Evolutionary conservation across 1,284 basidiomycete genomes (phyloP), one percentile per base, ranked within the genome.

Genomic region (Phenoliferia sp.): DNA sequence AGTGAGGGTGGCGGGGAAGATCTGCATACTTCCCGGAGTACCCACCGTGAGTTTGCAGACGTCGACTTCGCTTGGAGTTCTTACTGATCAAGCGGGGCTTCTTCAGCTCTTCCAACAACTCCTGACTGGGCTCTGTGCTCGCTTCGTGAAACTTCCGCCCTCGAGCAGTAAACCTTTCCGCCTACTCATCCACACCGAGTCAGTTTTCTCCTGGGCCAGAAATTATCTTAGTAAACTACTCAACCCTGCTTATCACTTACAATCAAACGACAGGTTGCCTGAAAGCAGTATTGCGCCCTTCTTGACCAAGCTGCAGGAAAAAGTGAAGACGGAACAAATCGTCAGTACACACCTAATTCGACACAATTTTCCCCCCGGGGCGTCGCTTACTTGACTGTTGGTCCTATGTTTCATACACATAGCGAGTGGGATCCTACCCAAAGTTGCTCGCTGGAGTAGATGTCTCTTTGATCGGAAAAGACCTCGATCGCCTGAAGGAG

Each of bases 211-310:
- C 26, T 29, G 39, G n/a, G n/a, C 36, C 52, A 44, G 39, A 15
- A 44, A 12, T 22, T 15, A 44, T 22, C 39, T 44, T 15, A 22
- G 28, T 10, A n/a, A 31, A 44, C 58, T 33, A 59, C 39, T 56
- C 19, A 31, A 16, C 31, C 26, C 3, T 57, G 9, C 32, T 4
- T 54, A n/a, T 12, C 4, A 31, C 33, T 31, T 16, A n/a, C n/a
- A n/a, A n/a, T 57, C 10, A 31, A 31, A 17, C 16, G 31, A 22
- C 1, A 92, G 90, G 34, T 82, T 87, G 52, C 87, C 90, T 0
- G 94, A 97, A 81, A 92, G 89, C 2, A 86, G 86, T 67, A 96
- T 97, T 66, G 90, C 92, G 2, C 93, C 94, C 0, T 95, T 88
- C 80, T 84, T 97, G 35, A 88, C 89, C 0, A 80, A 84, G 19